Evolutionary conservation across 495 filamentous ascomycete genomes (phyloP).

Genomic region (Xylaria grammica): DNA sequence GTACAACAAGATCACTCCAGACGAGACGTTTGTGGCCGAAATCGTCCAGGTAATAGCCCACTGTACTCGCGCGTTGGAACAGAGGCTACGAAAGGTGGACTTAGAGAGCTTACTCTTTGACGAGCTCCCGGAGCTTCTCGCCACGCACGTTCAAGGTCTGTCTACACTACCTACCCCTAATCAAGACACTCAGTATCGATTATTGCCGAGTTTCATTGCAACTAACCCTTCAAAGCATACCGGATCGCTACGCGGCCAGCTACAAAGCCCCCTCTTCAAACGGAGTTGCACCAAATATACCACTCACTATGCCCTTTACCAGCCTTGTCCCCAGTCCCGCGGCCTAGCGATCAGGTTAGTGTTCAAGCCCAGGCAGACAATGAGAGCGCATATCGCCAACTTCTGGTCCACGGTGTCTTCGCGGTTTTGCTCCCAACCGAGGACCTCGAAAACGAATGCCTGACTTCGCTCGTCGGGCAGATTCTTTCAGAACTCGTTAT

Average conservation of each 20-base stretch:
- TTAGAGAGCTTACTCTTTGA: conserved; percentile 83
- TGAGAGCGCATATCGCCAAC: conserved; percentile 78
- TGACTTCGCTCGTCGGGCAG: conserved; percentile 81
- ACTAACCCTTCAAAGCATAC: conserved; percentile 51
- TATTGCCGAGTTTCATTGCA: conserved; percentile 4
- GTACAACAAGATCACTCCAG: conserved; percentile 91
- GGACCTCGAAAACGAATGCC: conserved; percentile 84
- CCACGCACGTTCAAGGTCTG: conserved; percentile 81
- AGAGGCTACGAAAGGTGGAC: conserved; percentile 80
- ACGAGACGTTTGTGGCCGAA: conserved; percentile 84
- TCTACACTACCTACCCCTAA: conserved; percentile 16
- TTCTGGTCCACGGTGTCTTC: conserved; percentile 78
- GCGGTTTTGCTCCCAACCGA: conserved; percentile 88
- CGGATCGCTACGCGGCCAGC: conserved; percentile 56
- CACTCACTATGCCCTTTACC: conserved; percentile 84
- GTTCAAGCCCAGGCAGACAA: conserved; percentile 69
- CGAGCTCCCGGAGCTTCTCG: conserved; percentile 82
- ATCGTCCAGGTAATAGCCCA: conserved; percentile 88
- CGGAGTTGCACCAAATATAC: conserved; percentile 71
- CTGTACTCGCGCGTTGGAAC: conserved; percentile 83
- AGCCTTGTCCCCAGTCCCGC: conserved; percentile 76
- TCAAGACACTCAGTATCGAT: conserved; percentile 2
- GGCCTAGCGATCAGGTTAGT: conserved; percentile 53
- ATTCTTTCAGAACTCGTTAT: conserved; percentile 86
- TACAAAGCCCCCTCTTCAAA: conserved; percentile 61